phyloP scores from a whole-genome alignment of 2,329 filamentous ascomycete species.

The Colletotrichum tofieldiae region DNA sequence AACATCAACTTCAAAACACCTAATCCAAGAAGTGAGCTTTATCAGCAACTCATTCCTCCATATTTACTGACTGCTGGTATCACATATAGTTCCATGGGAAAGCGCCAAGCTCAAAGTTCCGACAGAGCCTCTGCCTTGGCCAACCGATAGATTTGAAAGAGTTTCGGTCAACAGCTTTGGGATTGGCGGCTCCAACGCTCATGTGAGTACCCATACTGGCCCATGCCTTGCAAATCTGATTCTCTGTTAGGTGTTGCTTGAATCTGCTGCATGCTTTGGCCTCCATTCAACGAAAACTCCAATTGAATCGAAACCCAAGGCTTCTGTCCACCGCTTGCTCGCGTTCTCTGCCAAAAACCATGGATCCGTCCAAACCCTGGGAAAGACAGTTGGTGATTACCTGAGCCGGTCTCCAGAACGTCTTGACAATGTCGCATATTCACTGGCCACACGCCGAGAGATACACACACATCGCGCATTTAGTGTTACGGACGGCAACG shows the following conservation, averaged over 20 bases:
- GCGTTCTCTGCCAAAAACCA: conserved; percentile 22
- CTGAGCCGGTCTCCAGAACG: conserved; percentile 24
- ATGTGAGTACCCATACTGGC: conserved; percentile 39
- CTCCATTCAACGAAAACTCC: background rate
- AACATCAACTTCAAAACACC: conserved; percentile 55
- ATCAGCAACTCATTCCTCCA: background rate
- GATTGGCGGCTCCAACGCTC: conserved; percentile 55
- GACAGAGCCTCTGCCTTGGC: conserved; percentile 51
- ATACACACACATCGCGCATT: conserved; percentile 42
- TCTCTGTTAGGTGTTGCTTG: conserved; percentile 19
- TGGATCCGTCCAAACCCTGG: background rate
- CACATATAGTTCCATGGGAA: conserved; percentile 41
- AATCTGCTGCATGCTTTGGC: conserved; percentile 29
- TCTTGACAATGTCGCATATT: conserved; percentile 43
- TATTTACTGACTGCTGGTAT: background rate
- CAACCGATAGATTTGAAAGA: conserved; percentile 45
- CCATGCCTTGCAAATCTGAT: background rate
- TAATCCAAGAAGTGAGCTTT: conserved; percentile 46
- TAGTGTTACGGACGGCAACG: conserved; percentile 27
- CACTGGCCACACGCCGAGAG: conserved; percentile 43
- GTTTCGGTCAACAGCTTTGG: conserved; percentile 54
- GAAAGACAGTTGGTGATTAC: background rate
- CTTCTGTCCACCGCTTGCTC: background rate
- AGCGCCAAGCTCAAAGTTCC: conserved; percentile 51
- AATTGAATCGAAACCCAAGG: background rate